Evolutionary conservation across 495 filamentous ascomycete species (phyloP).

Genomic region (Parathielavia appendiculata): DNA sequence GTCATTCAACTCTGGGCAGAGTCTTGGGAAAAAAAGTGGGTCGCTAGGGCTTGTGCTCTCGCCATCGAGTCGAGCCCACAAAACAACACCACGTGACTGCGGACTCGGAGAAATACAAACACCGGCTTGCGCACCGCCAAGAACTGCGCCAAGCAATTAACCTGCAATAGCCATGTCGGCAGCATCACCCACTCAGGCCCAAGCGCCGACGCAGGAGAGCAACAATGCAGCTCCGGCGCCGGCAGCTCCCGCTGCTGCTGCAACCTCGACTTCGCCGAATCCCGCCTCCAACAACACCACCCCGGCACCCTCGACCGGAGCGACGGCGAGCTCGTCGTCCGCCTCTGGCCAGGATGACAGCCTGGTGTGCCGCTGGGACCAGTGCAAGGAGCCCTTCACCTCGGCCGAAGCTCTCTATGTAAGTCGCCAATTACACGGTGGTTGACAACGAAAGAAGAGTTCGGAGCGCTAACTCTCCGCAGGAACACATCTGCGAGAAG

Average conservation of each 20-base stretch:
- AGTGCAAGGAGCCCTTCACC: slow-evolving; percentile 74
- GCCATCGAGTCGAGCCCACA: not conserved
- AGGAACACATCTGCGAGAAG: slow-evolving; percentile 98
- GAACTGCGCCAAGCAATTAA: not conserved
- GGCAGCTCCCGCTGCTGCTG: slow-evolving; percentile 14
- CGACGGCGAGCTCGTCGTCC: slow-evolving; percentile 36
- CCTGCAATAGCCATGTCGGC: slow-evolving; percentile 19
- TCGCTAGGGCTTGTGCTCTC: slow-evolving; percentile 16
- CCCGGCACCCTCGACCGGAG: slow-evolving; percentile 40
- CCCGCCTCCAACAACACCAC: slow-evolving; percentile 42
- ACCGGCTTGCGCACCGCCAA: not conserved
- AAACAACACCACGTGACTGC: slow-evolving; percentile 10
- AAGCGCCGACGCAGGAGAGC: slow-evolving; percentile 13
- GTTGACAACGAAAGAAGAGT: too few species aligned
- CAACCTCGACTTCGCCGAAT: slow-evolving; percentile 23
- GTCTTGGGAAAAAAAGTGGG: slow-evolving; percentile 21
- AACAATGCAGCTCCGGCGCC: slow-evolving; percentile 16
- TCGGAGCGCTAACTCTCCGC: slow-evolving; percentile 22
- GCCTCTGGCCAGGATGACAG: slow-evolving; percentile 50
- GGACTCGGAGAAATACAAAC: not conserved
- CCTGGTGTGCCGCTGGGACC: slow-evolving; percentile 79
- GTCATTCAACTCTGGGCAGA: slow-evolving; percentile 18
- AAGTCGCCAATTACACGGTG: slow-evolving; percentile 43
- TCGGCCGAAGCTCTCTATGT: slow-evolving; percentile 87
- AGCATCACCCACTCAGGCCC: slow-evolving; percentile 4